Percentiles rank a stretch among this genome's conserved stretches.
These are phyloP conservation scores for Pythium rhizo-oryzae DNA, from an alignment of 352 stramenopile species.

Conservation along the genomic window DNA sequence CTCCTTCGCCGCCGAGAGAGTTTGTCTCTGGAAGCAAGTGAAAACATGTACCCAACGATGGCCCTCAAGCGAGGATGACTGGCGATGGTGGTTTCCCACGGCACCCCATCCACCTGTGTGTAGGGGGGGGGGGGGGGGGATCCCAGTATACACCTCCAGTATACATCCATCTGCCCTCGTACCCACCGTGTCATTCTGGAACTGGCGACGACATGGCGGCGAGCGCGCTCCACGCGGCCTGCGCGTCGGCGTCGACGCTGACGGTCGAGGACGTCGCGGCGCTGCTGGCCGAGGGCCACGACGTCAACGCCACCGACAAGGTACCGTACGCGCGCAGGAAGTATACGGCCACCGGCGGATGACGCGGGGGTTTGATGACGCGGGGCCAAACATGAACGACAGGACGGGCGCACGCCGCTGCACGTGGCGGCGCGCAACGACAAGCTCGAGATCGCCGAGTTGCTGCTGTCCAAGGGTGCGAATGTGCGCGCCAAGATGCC, in stretches of 20 bases:
- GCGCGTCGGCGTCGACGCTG: conserved; percentile 4
- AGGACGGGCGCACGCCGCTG: conserved; percentile 20
- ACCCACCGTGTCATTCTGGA: not conserved
- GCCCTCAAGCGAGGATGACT: too few relatives aligned
- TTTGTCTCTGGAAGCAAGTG: too few relatives aligned
- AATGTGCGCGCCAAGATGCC: conserved; percentile 19
- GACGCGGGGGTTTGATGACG: too few relatives aligned
- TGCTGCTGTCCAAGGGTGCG: conserved; percentile 18
- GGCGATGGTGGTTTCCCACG: too few relatives aligned
- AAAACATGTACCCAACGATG: too few relatives aligned
- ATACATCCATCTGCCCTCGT: not conserved
- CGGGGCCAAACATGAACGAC: too few relatives aligned
- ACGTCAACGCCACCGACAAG: conserved; percentile 8
- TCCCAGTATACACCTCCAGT: not conserved
- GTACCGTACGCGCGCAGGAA: not conserved
- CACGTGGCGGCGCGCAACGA: conserved; percentile 19
- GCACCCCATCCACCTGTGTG: not conserved
- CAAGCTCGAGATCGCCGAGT: conserved; percentile 11
- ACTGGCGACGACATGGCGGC: not conserved
- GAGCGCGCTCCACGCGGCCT: conserved; percentile 13
- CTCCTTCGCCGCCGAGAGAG: too few relatives aligned
- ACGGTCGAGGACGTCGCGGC: conserved; percentile 6
- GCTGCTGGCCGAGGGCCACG: conserved; percentile 1
- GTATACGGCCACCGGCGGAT: not conserved
- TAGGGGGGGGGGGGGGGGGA: not conserved